Base-by-base conservation (phyloP, 441 rosid species). In the Populus hybrid region DNA sequence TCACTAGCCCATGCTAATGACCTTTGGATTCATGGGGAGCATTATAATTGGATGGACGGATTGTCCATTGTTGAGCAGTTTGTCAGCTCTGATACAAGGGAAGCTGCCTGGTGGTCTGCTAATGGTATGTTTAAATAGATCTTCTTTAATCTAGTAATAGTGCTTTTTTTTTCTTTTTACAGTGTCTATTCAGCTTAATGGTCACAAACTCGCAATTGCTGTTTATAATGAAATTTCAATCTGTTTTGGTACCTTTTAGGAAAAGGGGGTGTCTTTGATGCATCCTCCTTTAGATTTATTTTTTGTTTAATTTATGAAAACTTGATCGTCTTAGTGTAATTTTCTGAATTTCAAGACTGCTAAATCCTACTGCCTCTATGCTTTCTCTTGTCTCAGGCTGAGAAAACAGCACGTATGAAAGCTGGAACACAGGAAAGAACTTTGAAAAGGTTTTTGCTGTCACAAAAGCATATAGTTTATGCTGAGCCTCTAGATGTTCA, bases 401-500 rank as follows among this genome's bases (percentile, higher is more conserved):
- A 91, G 76, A 92, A 83, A 84, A 82, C 85, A 72, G 91, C 92
- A 72, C 85, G 77, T 10, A 78, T 93, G 88, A 95, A 92, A 89
- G 93, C 95, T 64, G 90, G 91, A 84, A 88, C 84, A 65, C 88
- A 95, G 87, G 89, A 89, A 77, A 86, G 75, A 85, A 90, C 98
- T 53, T 79, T 94, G 83, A 88, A 85, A 82, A 91, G 84, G 80
- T 94, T 93, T 86, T 79, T 95, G 75, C 24, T 24, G 24, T 24
- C 24, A 24, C 24, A 24, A 24, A 24, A 24, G 24, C 24, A 24
- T 24, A 24, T 86, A 92, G 77, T 95, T 75, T 92, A 91, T 80
- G 91, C 98, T 0, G 93, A 95, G 78, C 99, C 99, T 76, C 87
- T 95, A 71, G 89, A 89, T 80, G 80, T 95, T 79, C 88, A 87